Conservation (phyloP, 2,329 filamentous ascomycete species). For the Fusarium chlamydosporum region DNA sequence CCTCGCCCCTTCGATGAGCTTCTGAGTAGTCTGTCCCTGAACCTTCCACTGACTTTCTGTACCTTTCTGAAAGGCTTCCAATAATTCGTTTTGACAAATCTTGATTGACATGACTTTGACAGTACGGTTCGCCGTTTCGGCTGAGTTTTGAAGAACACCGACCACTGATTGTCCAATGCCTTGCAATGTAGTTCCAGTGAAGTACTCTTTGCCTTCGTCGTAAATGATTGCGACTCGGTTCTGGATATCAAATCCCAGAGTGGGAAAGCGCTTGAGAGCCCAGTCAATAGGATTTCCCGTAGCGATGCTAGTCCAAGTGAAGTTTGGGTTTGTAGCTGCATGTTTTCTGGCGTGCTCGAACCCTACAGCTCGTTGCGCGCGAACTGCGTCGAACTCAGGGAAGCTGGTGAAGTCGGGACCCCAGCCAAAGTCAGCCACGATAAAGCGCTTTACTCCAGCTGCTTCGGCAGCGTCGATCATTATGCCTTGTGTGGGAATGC, state of each 20-base stretch:
- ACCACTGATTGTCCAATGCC: slow-evolving; percentile 39
- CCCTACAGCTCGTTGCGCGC: slow-evolving; percentile 23
- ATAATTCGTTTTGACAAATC: slow-evolving; percentile 29
- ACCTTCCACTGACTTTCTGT: slow-evolving; percentile 19
- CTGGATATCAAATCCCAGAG: slow-evolving; percentile 32
- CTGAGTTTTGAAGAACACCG: slow-evolving; percentile 26
- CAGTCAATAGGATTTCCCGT: slow-evolving; percentile 38
- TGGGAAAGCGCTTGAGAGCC: slow-evolving; percentile 35
- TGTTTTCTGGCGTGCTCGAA: slow-evolving; percentile 17
- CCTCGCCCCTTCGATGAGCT: slow-evolving; percentile 22
- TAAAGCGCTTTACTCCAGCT: slow-evolving; percentile 35
- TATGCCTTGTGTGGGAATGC: slow-evolving; percentile 24
- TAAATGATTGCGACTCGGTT: slow-evolving; percentile 20
- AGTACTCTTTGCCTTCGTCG: slow-evolving; percentile 27
- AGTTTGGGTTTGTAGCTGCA: slow-evolving; percentile 13
- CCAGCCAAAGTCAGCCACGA: slow-evolving; percentile 38
- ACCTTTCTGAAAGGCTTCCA: slow-evolving; percentile 17
- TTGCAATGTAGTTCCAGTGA: slow-evolving; percentile 29
- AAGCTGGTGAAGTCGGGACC: slow-evolving; percentile 30
- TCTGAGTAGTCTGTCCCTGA: slow-evolving; percentile 11
- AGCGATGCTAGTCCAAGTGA: slow-evolving; percentile 35
- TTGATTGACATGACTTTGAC: slow-evolving; percentile 39
- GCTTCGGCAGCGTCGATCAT: slow-evolving; percentile 39
- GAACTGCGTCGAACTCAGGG: slow-evolving; percentile 32
- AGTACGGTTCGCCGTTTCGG: slow-evolving; percentile 27